These are phyloP conservation scores for Rhodotorula mucilaginosa DNA, from an alignment of 1,284 basidiomycete species.

Conservation along the genomic window DNA sequence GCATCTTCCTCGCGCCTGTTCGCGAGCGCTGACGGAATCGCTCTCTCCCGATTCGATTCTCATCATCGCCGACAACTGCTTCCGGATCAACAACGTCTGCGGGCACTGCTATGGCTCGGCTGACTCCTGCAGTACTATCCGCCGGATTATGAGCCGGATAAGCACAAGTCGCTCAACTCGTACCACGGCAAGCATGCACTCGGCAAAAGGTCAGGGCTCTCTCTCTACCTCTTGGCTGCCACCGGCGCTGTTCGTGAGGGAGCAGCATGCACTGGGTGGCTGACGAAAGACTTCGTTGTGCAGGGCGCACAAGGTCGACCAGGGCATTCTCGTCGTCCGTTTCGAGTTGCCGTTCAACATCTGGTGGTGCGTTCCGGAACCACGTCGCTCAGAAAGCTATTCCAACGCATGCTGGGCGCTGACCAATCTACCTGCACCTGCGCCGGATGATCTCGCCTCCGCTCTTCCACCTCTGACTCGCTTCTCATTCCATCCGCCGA, in stretches of 20 bases:
- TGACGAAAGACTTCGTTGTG: slow-evolving; percentile 44
- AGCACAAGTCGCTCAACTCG: slow-evolving; percentile 73
- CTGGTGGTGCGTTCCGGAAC: slow-evolving; percentile 68
- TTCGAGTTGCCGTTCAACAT: slow-evolving; percentile 84
- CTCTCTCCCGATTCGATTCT: not conserved
- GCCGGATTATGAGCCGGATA: slow-evolving; percentile 76
- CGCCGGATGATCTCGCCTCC: not conserved
- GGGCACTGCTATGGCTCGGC: not conserved
- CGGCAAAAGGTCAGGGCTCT: slow-evolving; percentile 36
- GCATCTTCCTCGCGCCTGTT: too few relatives aligned
- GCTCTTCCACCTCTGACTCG: not conserved
- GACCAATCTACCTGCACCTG: not conserved
- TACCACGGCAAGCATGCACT: slow-evolving; percentile 81
- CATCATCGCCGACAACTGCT: not conserved
- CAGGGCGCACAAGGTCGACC: slow-evolving; percentile 84
- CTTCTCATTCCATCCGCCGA: not conserved
- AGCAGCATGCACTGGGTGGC: not conserved
- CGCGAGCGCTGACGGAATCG: not conserved
- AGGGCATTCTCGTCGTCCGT: slow-evolving; percentile 88
- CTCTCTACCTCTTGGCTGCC: too few relatives aligned
- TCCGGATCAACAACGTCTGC: too few relatives aligned
- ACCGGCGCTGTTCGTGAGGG: not conserved
- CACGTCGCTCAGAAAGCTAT: not conserved
- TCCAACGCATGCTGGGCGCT: not conserved
- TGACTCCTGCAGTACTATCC: slow-evolving; percentile 70